Percentiles rank a stretch among this genome's conserved stretches.
These are phyloP conservation scores for Puccinia triticina DNA, from an alignment of 1,284 basidiomycete species.

Conservation along the genomic window DNA sequence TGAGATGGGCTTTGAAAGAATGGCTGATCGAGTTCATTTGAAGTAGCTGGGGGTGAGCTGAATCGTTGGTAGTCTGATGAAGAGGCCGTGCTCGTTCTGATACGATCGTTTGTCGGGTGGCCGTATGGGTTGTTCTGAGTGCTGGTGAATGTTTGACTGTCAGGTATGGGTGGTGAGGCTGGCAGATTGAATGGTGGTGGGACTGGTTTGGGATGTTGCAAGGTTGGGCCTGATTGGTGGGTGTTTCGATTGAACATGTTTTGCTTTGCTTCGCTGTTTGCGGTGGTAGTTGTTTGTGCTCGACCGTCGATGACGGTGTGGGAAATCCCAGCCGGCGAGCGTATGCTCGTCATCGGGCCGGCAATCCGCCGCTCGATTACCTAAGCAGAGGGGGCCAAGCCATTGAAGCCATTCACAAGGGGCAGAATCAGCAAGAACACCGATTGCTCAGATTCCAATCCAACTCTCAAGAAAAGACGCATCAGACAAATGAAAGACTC, in stretches of 20 bases:
- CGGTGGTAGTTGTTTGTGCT: neutral
- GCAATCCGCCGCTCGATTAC: neutral
- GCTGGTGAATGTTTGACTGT: neutral
- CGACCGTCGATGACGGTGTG: neutral
- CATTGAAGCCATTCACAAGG: too few species aligned
- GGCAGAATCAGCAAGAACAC: too few species aligned
- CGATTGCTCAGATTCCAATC: too few species aligned
- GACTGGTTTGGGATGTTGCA: conserved; percentile 48
- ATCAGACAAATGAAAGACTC: too few species aligned
- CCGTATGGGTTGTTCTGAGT: conserved; percentile 18
- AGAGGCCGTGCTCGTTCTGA: neutral
- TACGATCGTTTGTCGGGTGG: neutral
- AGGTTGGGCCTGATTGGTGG: conserved; percentile 33
- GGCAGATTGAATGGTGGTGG: conserved; percentile 45
- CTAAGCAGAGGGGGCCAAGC: neutral
- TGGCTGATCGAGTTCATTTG: conserved; percentile 17
- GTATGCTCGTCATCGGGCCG: conserved; percentile 6
- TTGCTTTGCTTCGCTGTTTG: too few species aligned
- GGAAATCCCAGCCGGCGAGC: neutral
- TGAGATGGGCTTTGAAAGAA: neutral
- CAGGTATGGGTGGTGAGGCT: conserved; percentile 35
- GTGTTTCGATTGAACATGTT: conserved; percentile 15
- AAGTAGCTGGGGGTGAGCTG: conserved; percentile 38
- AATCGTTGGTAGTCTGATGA: conserved; percentile 36
- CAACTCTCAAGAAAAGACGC: too few species aligned